Conservation (phyloP, 768 basidiomycete species). For the Lyophyllum shimeji region DNA sequence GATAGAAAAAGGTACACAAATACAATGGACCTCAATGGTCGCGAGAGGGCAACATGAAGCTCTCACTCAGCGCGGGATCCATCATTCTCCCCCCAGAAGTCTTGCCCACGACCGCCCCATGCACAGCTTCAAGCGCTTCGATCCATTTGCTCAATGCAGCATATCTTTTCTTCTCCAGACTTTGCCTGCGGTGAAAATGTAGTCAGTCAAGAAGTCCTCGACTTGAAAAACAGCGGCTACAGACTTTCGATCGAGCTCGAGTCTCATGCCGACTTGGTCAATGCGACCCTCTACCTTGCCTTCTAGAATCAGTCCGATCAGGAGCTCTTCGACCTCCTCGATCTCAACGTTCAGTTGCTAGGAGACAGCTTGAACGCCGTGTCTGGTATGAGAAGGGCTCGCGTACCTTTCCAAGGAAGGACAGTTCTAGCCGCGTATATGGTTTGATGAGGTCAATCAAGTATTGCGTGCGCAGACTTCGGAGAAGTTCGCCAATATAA, state of each 20-base stretch:
- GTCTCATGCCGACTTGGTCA: conserved; percentile 92
- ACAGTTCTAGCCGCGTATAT: conserved; percentile 90
- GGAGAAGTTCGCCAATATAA: conserved; percentile 96
- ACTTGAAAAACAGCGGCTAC: conserved; percentile 27
- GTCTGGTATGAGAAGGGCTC: background rate
- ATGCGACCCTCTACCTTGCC: conserved; percentile 97
- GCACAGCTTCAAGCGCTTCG: conserved; percentile 73
- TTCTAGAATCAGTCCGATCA: conserved; percentile 92
- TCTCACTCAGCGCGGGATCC: conserved; percentile 29
- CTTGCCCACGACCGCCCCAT: conserved; percentile 74
- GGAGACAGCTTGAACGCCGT: background rate
- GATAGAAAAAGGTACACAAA: background rate
- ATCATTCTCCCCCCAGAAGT: conserved; percentile 43
- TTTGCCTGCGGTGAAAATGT: conserved; percentile 53
- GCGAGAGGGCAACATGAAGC: conserved; percentile 11
- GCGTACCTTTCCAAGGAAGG: conserved; percentile 86
- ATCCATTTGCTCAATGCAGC: conserved; percentile 81
- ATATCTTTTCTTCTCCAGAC: conserved; percentile 85
- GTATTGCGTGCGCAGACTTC: conserved; percentile 93
- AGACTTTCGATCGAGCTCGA: conserved; percentile 88
- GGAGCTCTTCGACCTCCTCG: conserved; percentile 89
- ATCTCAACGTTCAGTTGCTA: conserved; percentile 96
- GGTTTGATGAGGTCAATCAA: conserved; percentile 98
- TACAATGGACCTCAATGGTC: conserved; percentile 15
- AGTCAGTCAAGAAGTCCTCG: background rate